phyloP scores from a whole-genome alignment of 495 filamentous ascomycete species.

The Aspergillus asperescens region DNA sequence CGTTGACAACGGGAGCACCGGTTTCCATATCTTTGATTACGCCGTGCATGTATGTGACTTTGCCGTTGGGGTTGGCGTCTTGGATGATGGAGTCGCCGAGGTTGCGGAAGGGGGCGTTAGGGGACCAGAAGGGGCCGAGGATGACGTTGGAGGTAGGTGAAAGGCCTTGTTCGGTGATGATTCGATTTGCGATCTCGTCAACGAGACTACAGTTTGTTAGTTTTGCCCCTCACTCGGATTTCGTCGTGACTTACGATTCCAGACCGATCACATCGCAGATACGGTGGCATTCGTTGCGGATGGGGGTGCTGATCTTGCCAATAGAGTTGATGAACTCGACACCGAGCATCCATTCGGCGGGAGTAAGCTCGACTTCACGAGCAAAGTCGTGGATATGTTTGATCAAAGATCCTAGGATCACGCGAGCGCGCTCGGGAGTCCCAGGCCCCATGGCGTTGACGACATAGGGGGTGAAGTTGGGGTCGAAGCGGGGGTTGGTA shows the following conservation, averaged over 20 bases:
- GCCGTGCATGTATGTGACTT: conserved; percentile 71
- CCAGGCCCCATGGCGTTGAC: conserved; percentile 73
- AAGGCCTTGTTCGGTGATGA: conserved; percentile 61
- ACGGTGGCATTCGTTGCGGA: conserved; percentile 72
- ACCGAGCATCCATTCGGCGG: conserved; percentile 75
- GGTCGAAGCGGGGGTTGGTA: conserved; percentile 52
- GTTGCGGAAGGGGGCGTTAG: conserved; percentile 71
- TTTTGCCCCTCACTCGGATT: background rate
- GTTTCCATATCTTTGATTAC: conserved; percentile 66
- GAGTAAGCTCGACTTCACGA: conserved; percentile 72
- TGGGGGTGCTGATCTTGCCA: conserved; percentile 51
- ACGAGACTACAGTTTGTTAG: conserved; percentile 52
- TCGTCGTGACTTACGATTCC: conserved; percentile 56
- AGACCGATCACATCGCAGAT: conserved; percentile 76
- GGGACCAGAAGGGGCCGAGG: conserved; percentile 83
- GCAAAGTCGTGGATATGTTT: conserved; percentile 78
- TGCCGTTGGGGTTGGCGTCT: conserved; percentile 56
- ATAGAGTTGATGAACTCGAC: conserved; percentile 57
- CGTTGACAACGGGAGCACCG: conserved; percentile 60
- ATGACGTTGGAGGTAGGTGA: conserved; percentile 78
- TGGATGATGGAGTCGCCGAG: conserved; percentile 68
- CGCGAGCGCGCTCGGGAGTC: conserved; percentile 59
- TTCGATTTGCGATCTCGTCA: conserved; percentile 80
- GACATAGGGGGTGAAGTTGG: conserved; percentile 70
- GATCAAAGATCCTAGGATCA: conserved; percentile 61